Conservation (phyloP, 345 rosid genomes). For the Pistacia integerrima region DNA sequence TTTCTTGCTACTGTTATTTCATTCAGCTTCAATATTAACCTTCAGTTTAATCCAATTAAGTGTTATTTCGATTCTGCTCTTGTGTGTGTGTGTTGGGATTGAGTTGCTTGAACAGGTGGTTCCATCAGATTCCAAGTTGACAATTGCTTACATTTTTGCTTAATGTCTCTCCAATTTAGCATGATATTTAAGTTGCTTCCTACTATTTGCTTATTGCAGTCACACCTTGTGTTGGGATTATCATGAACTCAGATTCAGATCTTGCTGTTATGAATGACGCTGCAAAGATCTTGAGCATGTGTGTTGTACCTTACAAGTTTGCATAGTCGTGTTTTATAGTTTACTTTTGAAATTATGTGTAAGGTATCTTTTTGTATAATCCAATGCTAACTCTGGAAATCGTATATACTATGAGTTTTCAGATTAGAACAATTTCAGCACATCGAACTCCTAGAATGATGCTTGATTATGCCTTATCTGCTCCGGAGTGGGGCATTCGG, state of each 20-base stretch:
- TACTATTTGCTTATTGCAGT: background rate
- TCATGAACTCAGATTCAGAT: slow-evolving; percentile 97
- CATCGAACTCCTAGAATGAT: slow-evolving; percentile 51
- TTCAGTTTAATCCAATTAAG: too few species aligned
- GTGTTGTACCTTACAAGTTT: slow-evolving; percentile 81
- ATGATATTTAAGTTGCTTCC: background rate
- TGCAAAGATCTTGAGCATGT: slow-evolving; percentile 61
- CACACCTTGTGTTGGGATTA: slow-evolving; percentile 75
- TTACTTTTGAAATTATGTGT: background rate
- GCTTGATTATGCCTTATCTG: slow-evolving; percentile 78
- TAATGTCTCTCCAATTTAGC: background rate
- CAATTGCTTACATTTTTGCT: background rate
- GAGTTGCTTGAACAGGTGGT: too few species aligned
- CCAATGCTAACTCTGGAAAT: background rate
- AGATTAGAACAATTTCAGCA: slow-evolving; percentile 73
- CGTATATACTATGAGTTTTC: slow-evolving; percentile 15
- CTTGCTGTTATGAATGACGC: slow-evolving; percentile 98
- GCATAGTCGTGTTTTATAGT: background rate
- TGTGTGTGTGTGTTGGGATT: too few species aligned
- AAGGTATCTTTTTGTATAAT: background rate
- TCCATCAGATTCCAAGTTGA: too few species aligned
- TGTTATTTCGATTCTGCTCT: too few species aligned
- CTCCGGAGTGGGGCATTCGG: slow-evolving; percentile 66
- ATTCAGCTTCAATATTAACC: too few species aligned
- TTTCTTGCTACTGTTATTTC: too few species aligned